phyloP scores from a whole-genome alignment of 2,329 filamentous ascomycete genomes.

The Colletotrichum sojae region DNA sequence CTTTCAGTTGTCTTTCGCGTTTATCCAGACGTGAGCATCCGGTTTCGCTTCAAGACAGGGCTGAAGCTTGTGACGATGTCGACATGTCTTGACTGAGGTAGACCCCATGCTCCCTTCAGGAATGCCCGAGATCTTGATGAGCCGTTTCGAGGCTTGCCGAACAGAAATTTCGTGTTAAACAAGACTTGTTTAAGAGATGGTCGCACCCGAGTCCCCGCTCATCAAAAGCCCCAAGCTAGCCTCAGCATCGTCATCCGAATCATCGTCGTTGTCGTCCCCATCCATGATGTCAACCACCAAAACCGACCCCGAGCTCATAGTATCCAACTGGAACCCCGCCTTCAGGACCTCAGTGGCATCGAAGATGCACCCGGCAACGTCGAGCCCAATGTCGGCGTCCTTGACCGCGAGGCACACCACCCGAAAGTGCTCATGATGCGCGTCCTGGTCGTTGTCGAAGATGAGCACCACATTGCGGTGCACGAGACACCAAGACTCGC shows the following conservation, averaged over 20 bases:
- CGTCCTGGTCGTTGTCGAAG: constrained; percentile 38
- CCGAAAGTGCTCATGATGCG: constrained; percentile 45
- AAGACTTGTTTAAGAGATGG: constrained; percentile 3
- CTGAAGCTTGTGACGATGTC: no score
- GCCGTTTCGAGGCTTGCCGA: no score
- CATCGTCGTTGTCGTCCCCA: constrained; percentile 39
- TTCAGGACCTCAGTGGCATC: constrained; percentile 38
- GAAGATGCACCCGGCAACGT: constrained; percentile 44
- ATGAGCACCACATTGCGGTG: constrained; percentile 42
- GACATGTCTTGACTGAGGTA: no score
- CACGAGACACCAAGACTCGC: constrained; percentile 40
- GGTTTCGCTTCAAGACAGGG: no score
- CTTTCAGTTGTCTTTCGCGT: no score
- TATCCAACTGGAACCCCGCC: constrained; percentile 45
- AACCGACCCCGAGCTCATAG: constrained; percentile 41
- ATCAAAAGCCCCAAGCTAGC: constrained; percentile 31
- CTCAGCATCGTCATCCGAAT: constrained; percentile 42
- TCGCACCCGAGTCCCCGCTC: constrained; percentile 26
- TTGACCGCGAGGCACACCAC: constrained; percentile 43
- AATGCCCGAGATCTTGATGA: no score
- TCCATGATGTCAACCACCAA: constrained; percentile 44
- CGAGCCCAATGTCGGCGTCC: constrained; percentile 43
- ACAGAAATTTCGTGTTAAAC: no score
- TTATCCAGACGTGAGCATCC: no score
- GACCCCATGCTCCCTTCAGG: no score